Evolutionary conservation across 2,329 filamentous ascomycete species (phyloP).

Genomic region (Pyricularia sp.): DNA sequence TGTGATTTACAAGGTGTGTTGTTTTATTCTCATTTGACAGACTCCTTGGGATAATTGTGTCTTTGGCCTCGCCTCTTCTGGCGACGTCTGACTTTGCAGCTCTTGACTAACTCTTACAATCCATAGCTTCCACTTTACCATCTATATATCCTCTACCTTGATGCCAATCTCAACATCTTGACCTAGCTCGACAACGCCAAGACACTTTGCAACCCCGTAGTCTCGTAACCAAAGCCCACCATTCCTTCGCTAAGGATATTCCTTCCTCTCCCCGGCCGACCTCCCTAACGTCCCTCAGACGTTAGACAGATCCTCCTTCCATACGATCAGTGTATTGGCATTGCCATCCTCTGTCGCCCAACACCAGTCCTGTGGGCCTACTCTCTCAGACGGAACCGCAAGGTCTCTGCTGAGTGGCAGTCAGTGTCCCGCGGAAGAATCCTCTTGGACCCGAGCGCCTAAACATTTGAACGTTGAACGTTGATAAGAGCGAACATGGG

Average conservation of each 20-base stretch:
- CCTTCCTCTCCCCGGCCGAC: constrained; percentile 69
- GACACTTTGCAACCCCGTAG: background rate
- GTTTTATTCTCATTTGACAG: background rate
- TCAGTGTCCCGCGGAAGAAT: constrained; percentile 79
- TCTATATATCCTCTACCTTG: background rate
- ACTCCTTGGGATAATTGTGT: background rate
- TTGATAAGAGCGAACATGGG: background rate
- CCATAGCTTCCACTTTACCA: background rate
- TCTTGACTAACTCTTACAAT: background rate
- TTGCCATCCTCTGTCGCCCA: constrained; percentile 20
- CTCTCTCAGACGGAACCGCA: constrained; percentile 90
- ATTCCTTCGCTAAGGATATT: constrained; percentile 80
- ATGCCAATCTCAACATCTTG: background rate
- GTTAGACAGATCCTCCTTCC: constrained; percentile 28
- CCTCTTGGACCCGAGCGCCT: constrained; percentile 10
- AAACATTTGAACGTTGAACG: background rate
- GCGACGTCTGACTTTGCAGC: background rate
- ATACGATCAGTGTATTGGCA: constrained; percentile 6
- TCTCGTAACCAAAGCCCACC: constrained; percentile 42
- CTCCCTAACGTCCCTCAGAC: constrained; percentile 82
- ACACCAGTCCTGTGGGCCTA: constrained; percentile 76
- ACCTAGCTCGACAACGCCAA: background rate
- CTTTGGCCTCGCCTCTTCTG: background rate
- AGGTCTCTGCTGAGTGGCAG: constrained; percentile 93
- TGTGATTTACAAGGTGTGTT: background rate